A percentile compares a stretch with the other conserved stretches of the same genome.
phyloP scores from a whole-genome alignment of 331 rosid genomes.

The Erythrophleum ivorense region DNA sequence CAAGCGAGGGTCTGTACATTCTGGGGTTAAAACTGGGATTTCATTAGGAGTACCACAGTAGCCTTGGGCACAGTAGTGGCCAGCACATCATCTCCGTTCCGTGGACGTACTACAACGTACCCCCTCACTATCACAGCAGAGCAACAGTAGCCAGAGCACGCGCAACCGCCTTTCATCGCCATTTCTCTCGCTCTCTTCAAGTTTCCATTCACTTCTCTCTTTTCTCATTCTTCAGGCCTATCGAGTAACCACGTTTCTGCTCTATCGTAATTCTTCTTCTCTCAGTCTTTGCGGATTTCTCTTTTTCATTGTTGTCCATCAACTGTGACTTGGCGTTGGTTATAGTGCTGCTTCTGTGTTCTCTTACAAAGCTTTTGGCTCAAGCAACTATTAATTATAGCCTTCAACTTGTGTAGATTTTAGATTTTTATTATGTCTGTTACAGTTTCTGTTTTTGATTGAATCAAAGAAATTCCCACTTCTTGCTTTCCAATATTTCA shows the following conservation, averaged over 20 bases:
- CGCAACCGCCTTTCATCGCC: background rate
- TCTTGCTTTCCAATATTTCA: background rate
- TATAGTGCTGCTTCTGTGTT: background rate
- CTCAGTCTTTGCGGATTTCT: background rate
- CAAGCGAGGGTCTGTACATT: background rate
- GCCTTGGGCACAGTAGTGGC: background rate
- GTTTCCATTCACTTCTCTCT: background rate
- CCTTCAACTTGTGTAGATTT: background rate
- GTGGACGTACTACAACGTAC: background rate
- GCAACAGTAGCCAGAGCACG: slow-evolving; percentile 28
- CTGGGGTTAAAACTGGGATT: background rate
- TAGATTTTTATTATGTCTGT: background rate
- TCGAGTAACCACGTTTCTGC: background rate
- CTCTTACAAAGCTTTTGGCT: background rate
- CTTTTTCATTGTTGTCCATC: too few species aligned
- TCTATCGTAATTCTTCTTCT: background rate
- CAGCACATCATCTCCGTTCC: background rate
- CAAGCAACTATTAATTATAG: background rate
- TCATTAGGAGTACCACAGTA: background rate
- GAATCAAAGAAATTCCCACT: background rate
- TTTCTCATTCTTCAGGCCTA: background rate
- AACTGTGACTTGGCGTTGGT: background rate
- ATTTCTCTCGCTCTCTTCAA: background rate
- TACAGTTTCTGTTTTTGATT: background rate
- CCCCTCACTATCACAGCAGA: background rate